phyloP scores from a whole-genome alignment of 495 filamentous ascomycete genomes.

The Pseudevernia furfuracea region DNA sequence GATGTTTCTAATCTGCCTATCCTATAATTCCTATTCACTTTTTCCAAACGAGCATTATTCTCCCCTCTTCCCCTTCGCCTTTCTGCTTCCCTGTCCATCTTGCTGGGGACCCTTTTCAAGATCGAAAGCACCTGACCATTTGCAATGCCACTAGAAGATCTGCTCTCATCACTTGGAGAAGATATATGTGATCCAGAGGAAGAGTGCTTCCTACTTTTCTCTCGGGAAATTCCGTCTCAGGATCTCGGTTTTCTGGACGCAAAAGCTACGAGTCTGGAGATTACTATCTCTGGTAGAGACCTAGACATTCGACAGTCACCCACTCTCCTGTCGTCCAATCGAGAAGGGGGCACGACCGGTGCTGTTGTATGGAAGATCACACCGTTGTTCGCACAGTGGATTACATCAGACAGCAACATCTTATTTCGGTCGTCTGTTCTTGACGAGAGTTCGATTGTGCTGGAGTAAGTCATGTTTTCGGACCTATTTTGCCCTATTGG shows the following conservation, averaged over 20 bases:
- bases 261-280: constrained; percentile 53
- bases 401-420: constrained; percentile 53
- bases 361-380: constrained; percentile 93
- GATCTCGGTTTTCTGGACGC: constrained; percentile 82
- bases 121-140: background rate
- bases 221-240: constrained; percentile 62
- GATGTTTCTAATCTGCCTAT: background rate
- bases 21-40: background rate
- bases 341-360: constrained; percentile 80
- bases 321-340: constrained; percentile 64
- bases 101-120: background rate
- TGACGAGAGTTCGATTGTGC: constrained; percentile 45
- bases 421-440: constrained; percentile 56
- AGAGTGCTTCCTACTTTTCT: constrained; percentile 83
- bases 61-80: background rate
- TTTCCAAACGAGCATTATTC: background rate
- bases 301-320: constrained; percentile 82
- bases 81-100: background rate
- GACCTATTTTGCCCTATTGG: too few species aligned
- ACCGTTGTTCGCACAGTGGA: constrained; percentile 76
- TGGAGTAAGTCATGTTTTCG: too few species aligned
- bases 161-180: constrained; percentile 27
- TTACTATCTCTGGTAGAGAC: constrained; percentile 61
- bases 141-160: constrained; percentile 17
- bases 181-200: constrained; percentile 55